phyloP scores from a whole-genome alignment of 129 eudicot species.

The Dittrichia graveolens region DNA sequence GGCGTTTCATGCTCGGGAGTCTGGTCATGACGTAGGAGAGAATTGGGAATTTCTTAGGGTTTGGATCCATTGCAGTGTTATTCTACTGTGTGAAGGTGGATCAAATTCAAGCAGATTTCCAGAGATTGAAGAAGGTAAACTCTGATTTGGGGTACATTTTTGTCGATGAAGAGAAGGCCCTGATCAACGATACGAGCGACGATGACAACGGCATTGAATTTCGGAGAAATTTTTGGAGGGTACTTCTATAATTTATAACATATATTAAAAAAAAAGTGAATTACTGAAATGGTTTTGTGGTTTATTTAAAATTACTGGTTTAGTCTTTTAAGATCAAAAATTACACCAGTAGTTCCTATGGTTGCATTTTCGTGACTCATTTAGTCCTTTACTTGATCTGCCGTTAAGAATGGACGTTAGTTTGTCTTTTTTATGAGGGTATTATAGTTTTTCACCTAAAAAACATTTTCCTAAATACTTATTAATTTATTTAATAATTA shows the following conservation, averaged over 20 bases:
- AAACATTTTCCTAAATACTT: no score
- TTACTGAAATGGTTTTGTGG: no score
- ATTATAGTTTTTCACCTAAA: no score
- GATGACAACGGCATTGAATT: constrained; percentile 17
- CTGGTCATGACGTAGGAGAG: constrained; percentile 75
- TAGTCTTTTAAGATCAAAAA: no score
- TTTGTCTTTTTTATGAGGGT: no score
- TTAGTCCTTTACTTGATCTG: no score
- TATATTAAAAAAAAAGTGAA: no score
- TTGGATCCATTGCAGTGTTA: constrained; percentile 57
- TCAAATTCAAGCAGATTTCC: background rate
- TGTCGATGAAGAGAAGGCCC: background rate
- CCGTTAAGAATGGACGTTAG: no score
- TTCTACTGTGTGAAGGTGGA: constrained; percentile 11
- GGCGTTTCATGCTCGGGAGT: constrained; percentile 47
- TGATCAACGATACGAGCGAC: constrained; percentile 2
- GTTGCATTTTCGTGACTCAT: no score
- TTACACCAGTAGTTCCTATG: no score
- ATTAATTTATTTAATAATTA: no score
- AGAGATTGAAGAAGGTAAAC: constrained; percentile 18
- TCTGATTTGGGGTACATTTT: constrained; percentile 21
- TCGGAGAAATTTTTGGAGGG: constrained; percentile 32
- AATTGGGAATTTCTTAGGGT: constrained; percentile 64
- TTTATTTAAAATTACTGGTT: no score
- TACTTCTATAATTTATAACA: background rate